Base-by-base conservation (phyloP, 306 rosid species). In the Cajanus cajan region DNA sequence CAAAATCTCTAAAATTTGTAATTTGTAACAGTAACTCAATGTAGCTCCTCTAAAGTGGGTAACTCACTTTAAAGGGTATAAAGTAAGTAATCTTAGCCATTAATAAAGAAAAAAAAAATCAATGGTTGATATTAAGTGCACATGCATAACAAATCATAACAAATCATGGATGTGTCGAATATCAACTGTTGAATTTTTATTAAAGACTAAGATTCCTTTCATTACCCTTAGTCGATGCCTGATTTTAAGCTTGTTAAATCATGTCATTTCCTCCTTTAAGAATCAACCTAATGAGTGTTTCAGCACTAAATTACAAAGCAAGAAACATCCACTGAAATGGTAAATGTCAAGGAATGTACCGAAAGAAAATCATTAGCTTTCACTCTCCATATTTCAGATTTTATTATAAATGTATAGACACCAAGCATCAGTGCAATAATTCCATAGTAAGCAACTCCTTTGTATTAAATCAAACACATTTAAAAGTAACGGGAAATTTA, bases 231-330 rank as follows among this genome's bases (percentile, higher is more conserved):
- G 34, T 13, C 5, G 61, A 28, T 67, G 65, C 25, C 8, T 57
- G 25, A 34, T 68, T 37, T 43, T 36, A 84, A 71, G 55, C 68
- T 45, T 37, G 61, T 43, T 24, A 76, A 85, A 59, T 59, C 40
- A 71, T 13, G n/a, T 6, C 50, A 51, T 48, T 37, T 78, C 62
- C n/a, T 51, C 61, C 33, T 66, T 59, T 33, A 77, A 66, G 69
- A 77, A 66, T 55, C 9, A 21, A 73, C 59, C 65, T 66, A 13
- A 76, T 36, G 45, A 11, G 37, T 18, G 22, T 25, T 77, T 55
- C 64, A 45, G 45, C 58, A 24, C 73, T 77, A 76, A 68, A 81
- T 81, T 72, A 69, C 71, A 63, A 44, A 82, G 33, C 31, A 67
- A 78, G 66, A 44, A 82, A 77, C 47, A 69, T 59, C 37, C 63